Evolutionary conservation across 768 basidiomycete species (phyloP).

Genomic region (Gymnopilus junonius): DNA sequence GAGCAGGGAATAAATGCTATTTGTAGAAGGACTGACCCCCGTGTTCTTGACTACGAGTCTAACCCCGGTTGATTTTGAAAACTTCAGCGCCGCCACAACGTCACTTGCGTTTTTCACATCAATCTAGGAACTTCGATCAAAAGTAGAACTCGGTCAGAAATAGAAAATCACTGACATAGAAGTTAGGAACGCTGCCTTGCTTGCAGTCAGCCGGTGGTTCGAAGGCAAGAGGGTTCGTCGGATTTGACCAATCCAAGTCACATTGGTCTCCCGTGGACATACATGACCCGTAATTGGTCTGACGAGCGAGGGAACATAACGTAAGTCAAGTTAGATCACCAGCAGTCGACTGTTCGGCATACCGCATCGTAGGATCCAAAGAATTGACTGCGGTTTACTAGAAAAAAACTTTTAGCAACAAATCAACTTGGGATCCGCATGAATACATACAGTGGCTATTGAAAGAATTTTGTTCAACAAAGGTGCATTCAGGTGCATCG

Average conservation of each 20-base stretch:
- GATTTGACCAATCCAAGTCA: conserved; percentile 20
- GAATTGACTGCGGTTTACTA: conserved; percentile 7
- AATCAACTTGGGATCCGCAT: background rate
- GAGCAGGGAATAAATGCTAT: too few relatives aligned
- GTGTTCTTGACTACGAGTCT: conserved; percentile 53
- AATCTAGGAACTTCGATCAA: conserved; percentile 17
- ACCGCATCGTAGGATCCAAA: conserved; percentile 15
- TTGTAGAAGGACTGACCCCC: conserved; percentile 38
- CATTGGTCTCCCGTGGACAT: conserved; percentile 22
- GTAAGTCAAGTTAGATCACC: background rate
- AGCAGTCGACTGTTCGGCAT: background rate
- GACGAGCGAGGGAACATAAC: background rate
- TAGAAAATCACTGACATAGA: conserved; percentile 16
- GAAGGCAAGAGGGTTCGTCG: conserved; percentile 11
- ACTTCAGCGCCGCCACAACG: conserved; percentile 23
- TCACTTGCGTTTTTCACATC: conserved; percentile 22
- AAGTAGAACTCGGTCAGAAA: background rate
- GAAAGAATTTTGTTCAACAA: conserved; percentile 16
- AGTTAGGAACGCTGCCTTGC: conserved; percentile 22
- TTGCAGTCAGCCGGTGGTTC: conserved; percentile 12
- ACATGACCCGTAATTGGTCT: conserved; percentile 24
- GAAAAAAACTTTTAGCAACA: background rate
- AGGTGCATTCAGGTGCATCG: conserved; percentile 4
- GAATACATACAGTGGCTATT: conserved; percentile 16
- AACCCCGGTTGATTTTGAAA: too few relatives aligned